A percentile compares a stretch with the other conserved stretches of the same genome.
Conservation (phyloP, 1,139 yeast species). For the Diutina pseudorugosa region DNA sequence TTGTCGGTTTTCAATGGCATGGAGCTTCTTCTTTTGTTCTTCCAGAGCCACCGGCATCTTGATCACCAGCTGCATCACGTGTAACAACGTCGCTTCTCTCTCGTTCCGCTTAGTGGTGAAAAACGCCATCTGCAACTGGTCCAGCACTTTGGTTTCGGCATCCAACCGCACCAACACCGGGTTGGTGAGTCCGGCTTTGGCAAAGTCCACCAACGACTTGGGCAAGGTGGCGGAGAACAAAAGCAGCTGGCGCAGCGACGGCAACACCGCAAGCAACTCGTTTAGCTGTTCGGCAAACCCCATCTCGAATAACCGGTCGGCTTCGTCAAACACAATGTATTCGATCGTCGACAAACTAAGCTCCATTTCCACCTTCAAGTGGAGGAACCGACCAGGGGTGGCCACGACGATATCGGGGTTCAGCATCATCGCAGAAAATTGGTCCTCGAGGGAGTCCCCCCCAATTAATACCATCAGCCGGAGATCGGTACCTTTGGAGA, state of each 20-base stretch:
- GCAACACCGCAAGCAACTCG: slow-evolving; percentile 51
- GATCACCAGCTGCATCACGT: slow-evolving; percentile 69
- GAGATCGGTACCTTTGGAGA: slow-evolving; percentile 72
- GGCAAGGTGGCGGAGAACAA: slow-evolving; percentile 84
- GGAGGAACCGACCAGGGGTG: slow-evolving; percentile 85
- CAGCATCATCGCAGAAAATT: slow-evolving; percentile 82
- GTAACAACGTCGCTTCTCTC: slow-evolving; percentile 78
- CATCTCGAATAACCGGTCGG: slow-evolving; percentile 74
- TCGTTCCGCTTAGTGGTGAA: slow-evolving; percentile 72
- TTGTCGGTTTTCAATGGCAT: slow-evolving; percentile 36
- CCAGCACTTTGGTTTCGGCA: slow-evolving; percentile 37
- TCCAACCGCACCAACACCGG: slow-evolving; percentile 79
- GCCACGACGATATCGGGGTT: slow-evolving; percentile 89
- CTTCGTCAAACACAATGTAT: slow-evolving; percentile 79
- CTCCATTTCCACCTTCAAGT: slow-evolving; percentile 42
- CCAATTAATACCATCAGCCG: slow-evolving; percentile 79
- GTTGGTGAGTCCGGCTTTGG: slow-evolving; percentile 78
- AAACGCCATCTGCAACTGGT: slow-evolving; percentile 74
- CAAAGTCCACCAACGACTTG: slow-evolving; percentile 63
- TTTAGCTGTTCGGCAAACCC: slow-evolving; percentile 66
- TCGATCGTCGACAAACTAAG: slow-evolving; percentile 54
- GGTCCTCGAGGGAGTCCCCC: slow-evolving; percentile 96
- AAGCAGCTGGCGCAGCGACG: slow-evolving; percentile 90
- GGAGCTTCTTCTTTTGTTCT: slow-evolving; percentile 33
- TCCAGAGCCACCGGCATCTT: slow-evolving; percentile 67